Evolutionary conservation across 257 asterid genomes (phyloP).

Genomic region (Leonotis leonurus): DNA sequence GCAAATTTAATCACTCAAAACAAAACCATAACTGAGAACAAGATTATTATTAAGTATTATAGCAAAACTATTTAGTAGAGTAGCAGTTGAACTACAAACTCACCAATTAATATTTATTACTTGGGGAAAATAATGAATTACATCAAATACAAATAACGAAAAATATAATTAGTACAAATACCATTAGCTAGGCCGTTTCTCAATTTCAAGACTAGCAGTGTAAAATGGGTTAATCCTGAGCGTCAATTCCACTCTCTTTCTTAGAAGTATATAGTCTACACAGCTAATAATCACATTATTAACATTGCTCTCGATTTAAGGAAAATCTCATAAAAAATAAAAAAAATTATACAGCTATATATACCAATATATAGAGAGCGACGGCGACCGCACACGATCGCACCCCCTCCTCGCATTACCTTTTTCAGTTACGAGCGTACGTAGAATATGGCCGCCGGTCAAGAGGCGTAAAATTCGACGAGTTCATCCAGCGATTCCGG

Average conservation of each 20-base stretch:
- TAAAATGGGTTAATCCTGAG: slow-evolving; percentile 23
- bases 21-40: too few relatives aligned
- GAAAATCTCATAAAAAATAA: not conserved
- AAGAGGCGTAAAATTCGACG: slow-evolving; percentile 48
- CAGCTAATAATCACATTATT: slow-evolving; percentile 18
- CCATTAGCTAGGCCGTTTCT: slow-evolving; percentile 11
- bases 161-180: slow-evolving; percentile 11
- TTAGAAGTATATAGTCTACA: slow-evolving; percentile 17
- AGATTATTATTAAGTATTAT: too few relatives aligned
- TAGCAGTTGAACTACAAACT: not conserved
- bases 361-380: slow-evolving; percentile 21
- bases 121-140: slow-evolving; percentile 11
- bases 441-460: slow-evolving; percentile 23
- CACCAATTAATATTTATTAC: not conserved
- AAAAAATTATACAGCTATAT: slow-evolving; percentile 28
- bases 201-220: slow-evolving; percentile 24
- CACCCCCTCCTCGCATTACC: not conserved
- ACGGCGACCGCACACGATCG: slow-evolving; percentile 23
- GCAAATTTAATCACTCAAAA: too few relatives aligned
- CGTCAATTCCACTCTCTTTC: slow-evolving; percentile 11
- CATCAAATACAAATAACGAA: slow-evolving; percentile 10
- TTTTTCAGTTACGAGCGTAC: not conserved
- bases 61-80: too few relatives aligned
- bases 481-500: slow-evolving; percentile 77
- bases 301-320: not conserved